phyloP scores from a whole-genome alignment of 352 stramenopile genomes.

The Phytophthora hybrid region DNA sequence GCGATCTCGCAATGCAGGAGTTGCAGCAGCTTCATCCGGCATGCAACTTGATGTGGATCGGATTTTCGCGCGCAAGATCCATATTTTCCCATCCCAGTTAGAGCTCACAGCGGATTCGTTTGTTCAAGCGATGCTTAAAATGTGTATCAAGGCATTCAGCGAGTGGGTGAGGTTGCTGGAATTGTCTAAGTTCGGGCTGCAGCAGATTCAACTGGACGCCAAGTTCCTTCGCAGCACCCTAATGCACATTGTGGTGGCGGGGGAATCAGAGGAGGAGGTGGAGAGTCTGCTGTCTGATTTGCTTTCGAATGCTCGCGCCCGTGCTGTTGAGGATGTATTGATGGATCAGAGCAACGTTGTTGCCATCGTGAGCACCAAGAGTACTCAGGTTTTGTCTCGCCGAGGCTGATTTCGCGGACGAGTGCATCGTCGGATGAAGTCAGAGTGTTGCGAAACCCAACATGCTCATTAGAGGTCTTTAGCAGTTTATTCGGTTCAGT shows the following conservation, averaged over 20 bases:
- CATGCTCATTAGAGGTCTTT: no score
- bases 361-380: constrained; percentile 86
- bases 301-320: constrained; percentile 78
- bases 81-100: constrained; percentile 61
- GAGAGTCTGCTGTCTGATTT: constrained; percentile 82
- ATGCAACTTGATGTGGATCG: constrained; percentile 85
- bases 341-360: constrained; percentile 88
- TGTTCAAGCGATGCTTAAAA: constrained; percentile 76
- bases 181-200: constrained; percentile 71
- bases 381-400: constrained; percentile 69
- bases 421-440: constrained; percentile 4
- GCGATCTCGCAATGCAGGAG: constrained; percentile 59
- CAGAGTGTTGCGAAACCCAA: constrained; percentile 9
- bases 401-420: constrained; percentile 38
- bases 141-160: constrained; percentile 79
- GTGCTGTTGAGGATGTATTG: constrained; percentile 65
- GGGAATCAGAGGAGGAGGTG: constrained; percentile 62
- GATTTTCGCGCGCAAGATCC: constrained; percentile 84
- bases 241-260: constrained; percentile 57
- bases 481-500: no score
- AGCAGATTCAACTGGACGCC: constrained; percentile 85
- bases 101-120: constrained; percentile 74
- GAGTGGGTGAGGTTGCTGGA: constrained; percentile 73
- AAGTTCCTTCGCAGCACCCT: constrained; percentile 73
- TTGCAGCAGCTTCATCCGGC: constrained; percentile 36